Percentiles rank a stretch among this genome's conserved stretches.
These are phyloP conservation scores for Starmera stellimalicola DNA, from an alignment of 1,139 yeast species.

Conservation along the genomic window DNA sequence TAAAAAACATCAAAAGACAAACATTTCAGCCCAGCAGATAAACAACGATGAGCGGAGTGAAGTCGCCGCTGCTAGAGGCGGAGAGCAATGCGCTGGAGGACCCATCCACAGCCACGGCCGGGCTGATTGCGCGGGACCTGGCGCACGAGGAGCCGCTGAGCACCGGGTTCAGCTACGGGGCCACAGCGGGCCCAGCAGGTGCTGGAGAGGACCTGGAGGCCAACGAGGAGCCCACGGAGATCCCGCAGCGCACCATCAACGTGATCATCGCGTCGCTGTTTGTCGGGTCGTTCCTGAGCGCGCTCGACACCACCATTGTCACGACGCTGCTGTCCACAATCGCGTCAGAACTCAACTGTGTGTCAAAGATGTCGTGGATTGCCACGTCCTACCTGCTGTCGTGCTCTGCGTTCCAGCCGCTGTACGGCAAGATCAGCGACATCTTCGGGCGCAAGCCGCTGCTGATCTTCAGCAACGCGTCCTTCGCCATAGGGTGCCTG, in stretches of 20 bases:
- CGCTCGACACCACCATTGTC: conserved; percentile 55
- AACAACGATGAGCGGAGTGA: conserved; percentile 1
- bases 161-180: conserved; percentile 1
- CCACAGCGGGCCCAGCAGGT: background rate
- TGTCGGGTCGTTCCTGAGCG: conserved; percentile 45
- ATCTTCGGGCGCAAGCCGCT: conserved; percentile 68
- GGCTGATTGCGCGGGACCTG: conserved; percentile 9
- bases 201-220: conserved; percentile 4
- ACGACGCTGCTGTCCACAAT: conserved; percentile 52
- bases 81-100: conserved; percentile 8
- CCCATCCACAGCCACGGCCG: conserved; percentile 8
- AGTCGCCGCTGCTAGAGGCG: conserved; percentile 8
- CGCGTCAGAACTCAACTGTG: conserved; percentile 49
- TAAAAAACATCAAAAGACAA: too few species aligned
- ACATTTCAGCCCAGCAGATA: too few species aligned
- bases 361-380: conserved; percentile 47
- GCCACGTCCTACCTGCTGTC: conserved; percentile 55
- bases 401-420: conserved; percentile 60
- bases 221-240: background rate
- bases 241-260: conserved; percentile 5
- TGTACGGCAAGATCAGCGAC: conserved; percentile 80
- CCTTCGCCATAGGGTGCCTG: conserved; percentile 46
- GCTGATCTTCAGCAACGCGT: conserved; percentile 36
- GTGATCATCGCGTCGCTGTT: conserved; percentile 30
- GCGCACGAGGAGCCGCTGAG: conserved; percentile 3